phyloP scores from a whole-genome alignment of 2,329 filamentous ascomycete species.

The Fusarium annulatum region DNA sequence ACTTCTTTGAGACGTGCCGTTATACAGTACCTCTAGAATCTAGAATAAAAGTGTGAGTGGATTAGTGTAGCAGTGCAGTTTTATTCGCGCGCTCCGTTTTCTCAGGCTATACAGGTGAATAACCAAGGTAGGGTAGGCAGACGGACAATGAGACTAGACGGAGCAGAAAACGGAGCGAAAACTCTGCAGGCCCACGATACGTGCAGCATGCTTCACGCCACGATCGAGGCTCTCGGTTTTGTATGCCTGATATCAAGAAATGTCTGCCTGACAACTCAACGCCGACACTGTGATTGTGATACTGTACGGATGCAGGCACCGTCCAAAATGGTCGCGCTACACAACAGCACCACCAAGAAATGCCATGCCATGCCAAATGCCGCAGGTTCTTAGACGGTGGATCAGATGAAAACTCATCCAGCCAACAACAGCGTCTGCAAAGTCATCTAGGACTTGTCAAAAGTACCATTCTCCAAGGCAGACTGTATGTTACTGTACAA shows the following conservation, averaged over 20 bases:
- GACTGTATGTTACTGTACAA: not conserved
- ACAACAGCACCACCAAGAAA: conserved; percentile 8
- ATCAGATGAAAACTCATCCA: conserved; percentile 20
- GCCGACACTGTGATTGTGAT: conserved; percentile 16
- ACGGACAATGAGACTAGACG: not conserved
- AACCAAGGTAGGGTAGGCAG: not conserved
- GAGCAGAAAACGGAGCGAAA: conserved; percentile 34
- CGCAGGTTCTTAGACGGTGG: conserved; percentile 34
- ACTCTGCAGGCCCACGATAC: conserved; percentile 35
- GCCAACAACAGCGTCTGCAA: conserved; percentile 12
- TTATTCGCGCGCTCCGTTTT: conserved; percentile 26
- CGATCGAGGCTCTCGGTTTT: not conserved
- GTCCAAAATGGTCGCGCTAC: conserved; percentile 32
- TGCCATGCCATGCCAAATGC: conserved; percentile 19
- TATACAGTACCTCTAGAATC: not conserved
- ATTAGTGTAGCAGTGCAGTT: conserved; percentile 4
- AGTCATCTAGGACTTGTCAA: conserved; percentile 17
- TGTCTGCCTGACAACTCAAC: conserved; percentile 23
- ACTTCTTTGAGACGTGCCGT: conserved; percentile 5
- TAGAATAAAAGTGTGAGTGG: conserved; percentile 28
- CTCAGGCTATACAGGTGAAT: conserved; percentile 7
- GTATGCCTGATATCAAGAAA: not conserved
- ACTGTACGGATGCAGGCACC: conserved; percentile 35
- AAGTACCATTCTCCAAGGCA: not conserved
- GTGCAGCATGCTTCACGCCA: conserved; percentile 28